A percentile compares a stretch with the other conserved stretches of the same genome.
phyloP scores from a whole-genome alignment of 352 stramenopile species.

The Saprolegnia diclina region DNA sequence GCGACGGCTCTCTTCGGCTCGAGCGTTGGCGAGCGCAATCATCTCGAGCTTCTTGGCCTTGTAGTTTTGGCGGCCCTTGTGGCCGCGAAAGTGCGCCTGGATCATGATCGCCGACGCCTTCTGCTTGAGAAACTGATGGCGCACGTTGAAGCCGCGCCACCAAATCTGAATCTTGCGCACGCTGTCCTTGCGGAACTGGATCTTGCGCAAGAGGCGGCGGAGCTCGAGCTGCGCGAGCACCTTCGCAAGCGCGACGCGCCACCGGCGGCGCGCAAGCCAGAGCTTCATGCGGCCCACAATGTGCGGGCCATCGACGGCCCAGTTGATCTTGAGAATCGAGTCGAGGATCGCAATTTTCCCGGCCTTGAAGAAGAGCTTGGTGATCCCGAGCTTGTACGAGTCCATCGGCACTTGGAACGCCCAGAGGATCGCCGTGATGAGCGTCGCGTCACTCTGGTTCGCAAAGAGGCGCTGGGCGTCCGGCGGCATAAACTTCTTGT shows the following conservation, averaged over 20 bases:
- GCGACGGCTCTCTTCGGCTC: slow-evolving; percentile 61
- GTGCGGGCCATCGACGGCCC: slow-evolving; percentile 46
- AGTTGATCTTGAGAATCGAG: slow-evolving; percentile 72
- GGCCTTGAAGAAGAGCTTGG: slow-evolving; percentile 65
- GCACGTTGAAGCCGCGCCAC: slow-evolving; percentile 69
- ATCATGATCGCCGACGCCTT: slow-evolving; percentile 62
- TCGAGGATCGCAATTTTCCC: slow-evolving; percentile 73
- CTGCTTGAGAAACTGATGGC: slow-evolving; percentile 78
- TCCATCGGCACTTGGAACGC: slow-evolving; percentile 74
- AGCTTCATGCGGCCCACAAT: slow-evolving; percentile 63
- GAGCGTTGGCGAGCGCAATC: slow-evolving; percentile 65
- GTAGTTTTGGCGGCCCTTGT: slow-evolving; percentile 60
- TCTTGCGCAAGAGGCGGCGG: slow-evolving; percentile 44
- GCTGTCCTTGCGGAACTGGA: slow-evolving; percentile 55
- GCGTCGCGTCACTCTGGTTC: slow-evolving; percentile 60
- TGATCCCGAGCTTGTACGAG: slow-evolving; percentile 77
- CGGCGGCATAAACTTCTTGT: slow-evolving; percentile 63
- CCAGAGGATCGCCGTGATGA: slow-evolving; percentile 80
- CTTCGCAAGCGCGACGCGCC: slow-evolving; percentile 63
- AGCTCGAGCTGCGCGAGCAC: slow-evolving; percentile 56
- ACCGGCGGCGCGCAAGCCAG: slow-evolving; percentile 63
- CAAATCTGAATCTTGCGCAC: slow-evolving; percentile 75
- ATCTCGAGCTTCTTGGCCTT: slow-evolving; percentile 84
- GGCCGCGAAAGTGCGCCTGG: slow-evolving; percentile 74
- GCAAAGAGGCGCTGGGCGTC: slow-evolving; percentile 66